phyloP scores from a whole-genome alignment of 2,329 filamentous ascomycete genomes.

The Graphiopsis chlorocephala region DNA sequence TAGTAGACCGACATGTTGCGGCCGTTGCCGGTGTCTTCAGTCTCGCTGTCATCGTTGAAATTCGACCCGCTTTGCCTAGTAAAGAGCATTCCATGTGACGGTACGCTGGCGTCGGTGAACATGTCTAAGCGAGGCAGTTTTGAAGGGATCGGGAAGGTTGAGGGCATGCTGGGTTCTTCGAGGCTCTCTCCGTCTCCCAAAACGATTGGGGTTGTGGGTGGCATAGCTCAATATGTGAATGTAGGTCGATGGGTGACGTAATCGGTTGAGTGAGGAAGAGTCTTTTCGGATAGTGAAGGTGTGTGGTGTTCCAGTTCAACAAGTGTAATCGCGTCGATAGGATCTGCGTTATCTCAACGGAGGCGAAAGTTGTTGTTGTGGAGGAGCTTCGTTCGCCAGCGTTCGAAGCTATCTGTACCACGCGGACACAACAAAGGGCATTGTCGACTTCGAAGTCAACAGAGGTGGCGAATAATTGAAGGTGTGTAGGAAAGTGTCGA shows the following conservation, averaged over 20 bases:
- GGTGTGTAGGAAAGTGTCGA: neutral
- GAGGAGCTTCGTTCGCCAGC: constrained; percentile 4
- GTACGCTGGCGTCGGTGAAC: neutral
- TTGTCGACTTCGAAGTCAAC: neutral
- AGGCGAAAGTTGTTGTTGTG: neutral
- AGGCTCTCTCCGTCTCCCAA: neutral
- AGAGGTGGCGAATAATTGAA: neutral
- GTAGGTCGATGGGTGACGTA: neutral
- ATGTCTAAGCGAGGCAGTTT: neutral
- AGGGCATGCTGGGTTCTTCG: neutral
- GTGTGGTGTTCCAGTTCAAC: neutral
- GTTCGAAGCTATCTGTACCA: neutral
- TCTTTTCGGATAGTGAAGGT: neutral
- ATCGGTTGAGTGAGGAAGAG: neutral
- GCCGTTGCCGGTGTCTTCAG: constrained; percentile 14
- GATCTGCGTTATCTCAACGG: neutral
- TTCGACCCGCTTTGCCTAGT: neutral
- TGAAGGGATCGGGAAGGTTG: neutral
- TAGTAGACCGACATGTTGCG: constrained; percentile 46
- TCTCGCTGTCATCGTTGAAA: constrained; percentile 15
- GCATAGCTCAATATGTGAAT: neutral
- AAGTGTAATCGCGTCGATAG: neutral
- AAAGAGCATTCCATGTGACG: neutral
- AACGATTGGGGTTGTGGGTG: neutral
- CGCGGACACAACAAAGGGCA: constrained; percentile 5